phyloP scores from a whole-genome alignment of 257 asterid species.

The Cruciata laevipes region DNA sequence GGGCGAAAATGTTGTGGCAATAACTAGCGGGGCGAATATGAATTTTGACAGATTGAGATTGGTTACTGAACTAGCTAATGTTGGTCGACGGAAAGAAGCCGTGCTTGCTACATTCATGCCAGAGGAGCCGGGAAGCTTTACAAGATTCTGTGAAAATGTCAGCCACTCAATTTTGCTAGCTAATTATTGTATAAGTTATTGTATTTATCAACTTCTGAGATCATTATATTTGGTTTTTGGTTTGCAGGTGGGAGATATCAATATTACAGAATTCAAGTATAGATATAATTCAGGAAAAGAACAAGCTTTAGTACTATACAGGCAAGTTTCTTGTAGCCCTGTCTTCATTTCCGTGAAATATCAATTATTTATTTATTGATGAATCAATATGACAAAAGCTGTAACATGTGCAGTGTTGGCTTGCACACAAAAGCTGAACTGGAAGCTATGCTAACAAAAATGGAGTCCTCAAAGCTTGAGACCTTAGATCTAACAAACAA shows the following conservation, averaged over 20 bases:
- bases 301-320: constrained; percentile 67
- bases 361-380: background rate
- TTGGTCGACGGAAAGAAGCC: constrained; percentile 82
- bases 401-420: constrained; percentile 56
- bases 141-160: constrained; percentile 64
- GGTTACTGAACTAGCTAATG: constrained; percentile 91
- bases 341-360: constrained; percentile 9
- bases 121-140: constrained; percentile 78
- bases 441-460: constrained; percentile 51
- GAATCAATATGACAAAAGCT: constrained; percentile 4
- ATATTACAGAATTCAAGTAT: constrained; percentile 82
- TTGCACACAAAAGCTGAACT: constrained; percentile 73
- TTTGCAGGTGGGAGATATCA: constrained; percentile 78
- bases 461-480: constrained; percentile 46
- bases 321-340: constrained; percentile 40
- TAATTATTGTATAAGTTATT: background rate
- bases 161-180: constrained; percentile 15
- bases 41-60: constrained; percentile 85
- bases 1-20: constrained; percentile 76
- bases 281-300: constrained; percentile 62
- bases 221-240: constrained; percentile 3
- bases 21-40: constrained; percentile 97
- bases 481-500: constrained; percentile 70
- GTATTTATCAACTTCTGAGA: background rate
- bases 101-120: constrained; percentile 78